phyloP scores from a whole-genome alignment of 2,329 filamentous ascomycete species.

The Aspergillus eucalypticola region DNA sequence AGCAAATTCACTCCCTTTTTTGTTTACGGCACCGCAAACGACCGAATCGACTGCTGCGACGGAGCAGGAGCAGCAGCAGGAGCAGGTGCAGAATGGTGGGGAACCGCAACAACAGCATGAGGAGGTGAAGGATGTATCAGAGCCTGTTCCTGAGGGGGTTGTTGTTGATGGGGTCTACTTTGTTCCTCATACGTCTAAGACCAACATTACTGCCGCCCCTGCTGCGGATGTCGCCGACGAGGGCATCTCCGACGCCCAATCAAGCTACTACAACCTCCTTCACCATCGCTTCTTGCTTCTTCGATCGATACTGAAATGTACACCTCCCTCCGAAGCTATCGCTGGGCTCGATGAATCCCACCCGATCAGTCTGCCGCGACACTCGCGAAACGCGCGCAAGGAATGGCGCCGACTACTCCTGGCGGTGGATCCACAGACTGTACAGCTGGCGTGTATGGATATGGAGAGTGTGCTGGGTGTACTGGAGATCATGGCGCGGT shows the following conservation, averaged over 20 bases:
- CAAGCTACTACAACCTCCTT: conserved; percentile 69
- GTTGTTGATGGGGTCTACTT: conserved; percentile 12
- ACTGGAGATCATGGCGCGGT: conserved; percentile 58
- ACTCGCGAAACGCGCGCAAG: conserved; percentile 54
- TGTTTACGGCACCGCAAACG: conserved; percentile 64
- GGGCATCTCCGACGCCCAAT: conserved; percentile 52
- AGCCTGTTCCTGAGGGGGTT: neutral
- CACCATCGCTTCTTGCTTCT: conserved; percentile 65
- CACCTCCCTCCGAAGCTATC: conserved; percentile 56
- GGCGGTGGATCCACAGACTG: conserved; percentile 49
- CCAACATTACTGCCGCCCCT: neutral
- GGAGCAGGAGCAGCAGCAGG: neutral
- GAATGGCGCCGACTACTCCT: conserved; percentile 54
- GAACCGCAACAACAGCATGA: neutral
- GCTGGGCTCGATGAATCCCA: conserved; percentile 57
- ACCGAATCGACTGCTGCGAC: conserved; percentile 17
- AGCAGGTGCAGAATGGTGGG: neutral
- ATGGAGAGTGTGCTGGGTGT: conserved; percentile 67
- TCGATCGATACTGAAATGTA: conserved; percentile 60
- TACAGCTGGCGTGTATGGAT: conserved; percentile 54
- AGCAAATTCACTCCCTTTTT: conserved; percentile 70
- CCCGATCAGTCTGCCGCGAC: conserved; percentile 54
- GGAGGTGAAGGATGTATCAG: neutral
- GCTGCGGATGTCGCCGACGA: conserved; percentile 23
- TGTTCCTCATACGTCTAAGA: neutral